phyloP scores from a whole-genome alignment of 176 grass and related monocot genomes.

The Phoenix dactylifera region DNA sequence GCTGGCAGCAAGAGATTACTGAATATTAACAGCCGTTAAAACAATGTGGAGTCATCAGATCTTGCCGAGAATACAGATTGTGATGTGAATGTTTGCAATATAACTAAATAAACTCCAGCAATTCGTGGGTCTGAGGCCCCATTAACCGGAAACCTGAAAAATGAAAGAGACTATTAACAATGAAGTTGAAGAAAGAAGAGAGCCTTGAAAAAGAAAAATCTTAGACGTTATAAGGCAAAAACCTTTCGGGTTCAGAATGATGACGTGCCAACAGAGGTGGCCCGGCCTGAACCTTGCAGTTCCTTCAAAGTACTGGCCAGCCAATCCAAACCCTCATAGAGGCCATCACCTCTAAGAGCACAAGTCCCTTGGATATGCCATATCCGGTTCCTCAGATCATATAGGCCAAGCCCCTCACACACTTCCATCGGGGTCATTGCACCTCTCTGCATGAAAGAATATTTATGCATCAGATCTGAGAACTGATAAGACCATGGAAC shows the following conservation, averaged over 20 bases:
- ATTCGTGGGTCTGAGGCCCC: no score
- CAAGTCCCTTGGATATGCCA: slow-evolving; percentile 93
- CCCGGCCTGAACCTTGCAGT: slow-evolving; percentile 39
- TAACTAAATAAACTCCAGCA: no score
- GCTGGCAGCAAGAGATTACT: no score
- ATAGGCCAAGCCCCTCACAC: slow-evolving; percentile 52
- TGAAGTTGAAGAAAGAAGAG: background rate
- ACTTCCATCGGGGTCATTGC: slow-evolving; percentile 77
- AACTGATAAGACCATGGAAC: no score
- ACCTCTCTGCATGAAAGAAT: slow-evolving; percentile 35
- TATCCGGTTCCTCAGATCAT: slow-evolving; percentile 53
- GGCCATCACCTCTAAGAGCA: slow-evolving; percentile 64
- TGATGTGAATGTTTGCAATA: no score
- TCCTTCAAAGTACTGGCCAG: slow-evolving; percentile 57
- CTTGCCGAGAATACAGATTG: no score
- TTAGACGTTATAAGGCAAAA: background rate
- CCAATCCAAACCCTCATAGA: slow-evolving; percentile 96
- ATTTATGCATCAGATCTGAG: background rate
- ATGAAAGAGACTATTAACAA: no score
- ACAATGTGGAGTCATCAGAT: no score
- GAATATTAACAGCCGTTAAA: no score
- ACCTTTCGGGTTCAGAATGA: slow-evolving; percentile 30
- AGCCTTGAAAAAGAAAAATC: background rate
- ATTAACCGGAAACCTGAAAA: no score
- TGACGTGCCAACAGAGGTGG: slow-evolving; percentile 36